A percentile compares a stretch with the other conserved stretches of the same genome.
These are phyloP conservation scores for Candida pseudocylindracea DNA, from an alignment of 1,139 yeast species.

Conservation along the genomic window DNA sequence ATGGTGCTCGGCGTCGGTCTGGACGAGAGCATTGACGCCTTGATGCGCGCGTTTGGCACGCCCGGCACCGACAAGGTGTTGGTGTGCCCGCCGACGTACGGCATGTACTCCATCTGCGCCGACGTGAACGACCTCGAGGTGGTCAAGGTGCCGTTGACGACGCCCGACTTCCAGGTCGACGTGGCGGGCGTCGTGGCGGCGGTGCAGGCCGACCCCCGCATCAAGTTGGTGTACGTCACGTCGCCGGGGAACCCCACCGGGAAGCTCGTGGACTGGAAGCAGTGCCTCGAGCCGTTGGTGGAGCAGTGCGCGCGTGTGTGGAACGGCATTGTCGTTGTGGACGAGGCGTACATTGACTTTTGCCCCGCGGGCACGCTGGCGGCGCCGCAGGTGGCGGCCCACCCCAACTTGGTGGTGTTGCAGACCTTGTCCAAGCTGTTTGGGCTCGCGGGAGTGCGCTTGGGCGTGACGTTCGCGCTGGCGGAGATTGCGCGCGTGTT, in stretches of 20 bases:
- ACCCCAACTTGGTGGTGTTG: constrained; percentile 67
- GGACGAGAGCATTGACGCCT: constrained; percentile 83
- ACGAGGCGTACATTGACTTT: constrained; percentile 91
- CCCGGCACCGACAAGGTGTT: constrained; percentile 72
- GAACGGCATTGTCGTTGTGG: constrained; percentile 72
- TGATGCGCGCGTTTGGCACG: constrained; percentile 63
- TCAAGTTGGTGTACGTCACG: constrained; percentile 68
- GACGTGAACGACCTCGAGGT: constrained; percentile 69
- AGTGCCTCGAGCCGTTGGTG: constrained; percentile 7
- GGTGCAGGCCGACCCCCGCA: constrained; percentile 29
- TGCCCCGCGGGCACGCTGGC: constrained; percentile 31
- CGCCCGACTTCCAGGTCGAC: constrained; percentile 44
- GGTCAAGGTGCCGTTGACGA: constrained; percentile 40
- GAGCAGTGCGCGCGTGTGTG: constrained; percentile 10
- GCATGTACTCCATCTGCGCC: constrained; percentile 89
- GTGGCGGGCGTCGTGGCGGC: constrained; percentile 28
- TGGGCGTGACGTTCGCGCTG: constrained; percentile 59
- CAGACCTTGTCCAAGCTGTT: constrained; percentile 90
- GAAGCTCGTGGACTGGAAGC: constrained; percentile 18
- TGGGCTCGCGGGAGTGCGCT: constrained; percentile 85
- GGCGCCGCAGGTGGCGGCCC: constrained; percentile 61
- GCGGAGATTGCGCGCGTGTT: constrained; percentile 37
- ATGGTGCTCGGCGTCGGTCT: constrained; percentile 92
- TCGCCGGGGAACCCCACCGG: constrained; percentile 99
- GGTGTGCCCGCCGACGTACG: constrained; percentile 90